Evolutionary conservation across 2,329 filamentous ascomycete genomes (phyloP), one percentile per base, ranked within the genome.

Genomic region (Colletotrichum musae): DNA sequence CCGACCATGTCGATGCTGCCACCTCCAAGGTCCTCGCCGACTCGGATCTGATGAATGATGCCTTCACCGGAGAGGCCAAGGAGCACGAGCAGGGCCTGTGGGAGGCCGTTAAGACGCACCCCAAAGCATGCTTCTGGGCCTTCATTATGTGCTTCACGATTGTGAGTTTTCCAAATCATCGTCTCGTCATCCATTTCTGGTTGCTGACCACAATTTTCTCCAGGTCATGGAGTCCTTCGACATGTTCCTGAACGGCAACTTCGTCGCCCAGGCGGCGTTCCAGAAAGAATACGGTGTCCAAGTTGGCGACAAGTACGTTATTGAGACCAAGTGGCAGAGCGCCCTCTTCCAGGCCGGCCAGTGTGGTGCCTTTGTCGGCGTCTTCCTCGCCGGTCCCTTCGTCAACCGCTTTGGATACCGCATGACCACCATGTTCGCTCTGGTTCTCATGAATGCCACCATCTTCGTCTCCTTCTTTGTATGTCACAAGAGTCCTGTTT

Each of bases 151-250:
- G 81, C 54, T 86, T 82, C 73, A 85, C 84, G 5, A 86, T 86
- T 74, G 84, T 85, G 54, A 78, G 83, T n/a, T 9, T 3, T 26
- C 6, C 28, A 39, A 3, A 2, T 26, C n/a, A 13, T 32, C 13
- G 36, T 18, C 18, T 12, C 15, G 15, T 6, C 3, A 7, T 5
- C 36, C 18, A n/a, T 51, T 18, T 24, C 47, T 28, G 2, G 59
- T 51, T 18, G 26, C 47, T 28, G 2, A 64, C 13, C 9, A 2
- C 7, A 1, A n/a, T 2, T 5, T 3, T 6, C 18, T 24, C 6
- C 16, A 85, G 83, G 81, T 86, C 65, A 86, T 86, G 84, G 84
- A 86, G 70, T 82, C 83, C 0, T 86, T 84, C 76, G 81, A 83
- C 69, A 82, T 86, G 77, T 85, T 85, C 73, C 74, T 86, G 18